Percentiles rank a stretch among this genome's conserved stretches.
These are phyloP conservation scores for Nitzschia sp. DNA, from an alignment of 108 stramenopile genomes.

Conservation along the genomic window DNA sequence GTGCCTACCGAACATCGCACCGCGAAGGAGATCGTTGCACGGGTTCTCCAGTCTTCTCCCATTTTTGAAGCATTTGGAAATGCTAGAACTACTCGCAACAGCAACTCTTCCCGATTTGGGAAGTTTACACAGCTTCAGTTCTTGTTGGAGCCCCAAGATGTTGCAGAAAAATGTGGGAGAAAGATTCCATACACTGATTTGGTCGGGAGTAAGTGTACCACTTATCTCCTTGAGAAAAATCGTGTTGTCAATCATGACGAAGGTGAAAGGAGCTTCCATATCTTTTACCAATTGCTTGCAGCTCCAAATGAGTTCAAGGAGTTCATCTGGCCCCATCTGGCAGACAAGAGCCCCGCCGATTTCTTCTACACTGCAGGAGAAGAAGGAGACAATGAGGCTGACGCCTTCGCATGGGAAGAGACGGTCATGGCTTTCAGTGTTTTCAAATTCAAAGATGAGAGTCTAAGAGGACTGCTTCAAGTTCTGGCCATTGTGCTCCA, in stretches of 20 bases:
- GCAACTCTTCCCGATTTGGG: constrained; percentile 82
- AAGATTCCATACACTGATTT: constrained; percentile 41
- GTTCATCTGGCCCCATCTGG: constrained; percentile 39
- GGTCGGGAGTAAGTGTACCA: constrained; percentile 56
- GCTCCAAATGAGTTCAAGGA: constrained; percentile 45
- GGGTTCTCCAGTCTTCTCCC: constrained; percentile 77
- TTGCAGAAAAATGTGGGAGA: constrained; percentile 30
- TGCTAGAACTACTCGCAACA: constrained; percentile 77
- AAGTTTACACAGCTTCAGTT: constrained; percentile 80
- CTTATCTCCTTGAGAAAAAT: constrained; percentile 92
- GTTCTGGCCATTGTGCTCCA: constrained; percentile 76
- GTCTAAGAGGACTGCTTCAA: constrained; percentile 50
- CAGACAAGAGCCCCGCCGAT: constrained; percentile 16
- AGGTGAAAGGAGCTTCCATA: constrained; percentile 93
- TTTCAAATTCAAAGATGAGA: constrained; percentile 53
- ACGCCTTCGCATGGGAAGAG: constrained; percentile 53
- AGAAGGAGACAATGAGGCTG: constrained; percentile 47
- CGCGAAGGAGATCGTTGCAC: constrained; percentile 39
- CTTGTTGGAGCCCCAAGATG: constrained; percentile 45
- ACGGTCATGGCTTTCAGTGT: constrained; percentile 59
- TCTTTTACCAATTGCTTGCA: constrained; percentile 87
- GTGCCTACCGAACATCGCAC: constrained; percentile 18
- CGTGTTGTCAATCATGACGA: constrained; percentile 77
- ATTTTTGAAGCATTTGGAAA: constrained; percentile 87
- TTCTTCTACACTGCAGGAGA: constrained; percentile 51